Evolutionary conservation across 495 filamentous ascomycete species (phyloP), one percentile per base, ranked within the genome.

Genomic region (Hypoxylon lienhwacheense): DNA sequence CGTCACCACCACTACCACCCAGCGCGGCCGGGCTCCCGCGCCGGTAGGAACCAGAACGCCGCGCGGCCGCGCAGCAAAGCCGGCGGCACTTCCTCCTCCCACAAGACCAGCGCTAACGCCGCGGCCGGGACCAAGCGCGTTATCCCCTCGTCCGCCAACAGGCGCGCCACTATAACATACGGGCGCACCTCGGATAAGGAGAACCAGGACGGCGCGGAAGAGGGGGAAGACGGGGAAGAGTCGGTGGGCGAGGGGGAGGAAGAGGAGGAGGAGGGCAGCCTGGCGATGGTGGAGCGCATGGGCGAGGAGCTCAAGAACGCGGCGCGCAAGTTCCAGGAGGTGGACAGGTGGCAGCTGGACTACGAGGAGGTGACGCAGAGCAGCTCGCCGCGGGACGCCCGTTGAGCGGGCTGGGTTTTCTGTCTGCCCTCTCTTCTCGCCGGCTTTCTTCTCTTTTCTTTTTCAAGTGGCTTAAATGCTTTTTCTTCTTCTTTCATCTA

Each of bases 281-380:
- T 55, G 47, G 64, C 54, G 33, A 41, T 71, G 41, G 33, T 69
- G 49, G 63, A 31, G 29, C 26, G 55, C 4, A 22, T 62, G 19
- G 58, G 62, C 6, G 69, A 73, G 43, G 76, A 79, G 69, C 59
- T 79, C 33, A 68, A 73, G 55, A 64, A 66, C 14, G 75, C 74
- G 20, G 61, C 53, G n/a, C 70, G 73, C 55, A 77, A 77, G 66
- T 79, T 79, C 22, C 70, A 76, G 58, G 75, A 77, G 58, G 75
- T 79, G 20, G 76, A 79, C 40, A 61, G 70, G 65, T 79, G 73
- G 73, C 68, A 77, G 53, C 55, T 79, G 20, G 69, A 70, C 25
- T 78, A 73, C 47, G 75, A 78, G 61, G 72, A 72, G 52, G 68
- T 73, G 20, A 63, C 61, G 14, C 47, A 66, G 36, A 69, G 63